These are phyloP conservation scores for Termitomyces heimii DNA, from an alignment of 768 basidiomycete genomes.

Conservation along the genomic window DNA sequence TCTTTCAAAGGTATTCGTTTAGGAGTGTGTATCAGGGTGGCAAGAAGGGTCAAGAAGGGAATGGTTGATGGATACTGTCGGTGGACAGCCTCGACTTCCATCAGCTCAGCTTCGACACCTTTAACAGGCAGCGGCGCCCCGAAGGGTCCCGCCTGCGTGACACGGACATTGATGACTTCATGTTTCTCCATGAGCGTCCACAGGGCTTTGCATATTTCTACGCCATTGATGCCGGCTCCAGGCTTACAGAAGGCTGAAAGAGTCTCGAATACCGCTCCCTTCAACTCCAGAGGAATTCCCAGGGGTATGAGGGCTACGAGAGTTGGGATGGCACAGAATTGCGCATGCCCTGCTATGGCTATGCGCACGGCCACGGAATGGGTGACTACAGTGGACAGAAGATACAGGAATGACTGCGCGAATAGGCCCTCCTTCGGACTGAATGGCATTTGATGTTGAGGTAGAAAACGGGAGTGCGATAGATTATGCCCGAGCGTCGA, in stretches of 20 bases:
- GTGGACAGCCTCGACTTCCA: conserved; percentile 77
- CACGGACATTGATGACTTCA: conserved; percentile 77
- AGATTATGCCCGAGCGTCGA: conserved; percentile 21
- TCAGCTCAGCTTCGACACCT: conserved; percentile 83
- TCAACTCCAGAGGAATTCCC: conserved; percentile 83
- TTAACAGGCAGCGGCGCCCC: conserved; percentile 49
- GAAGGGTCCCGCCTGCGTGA: conserved; percentile 29
- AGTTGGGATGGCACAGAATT: conserved; percentile 78
- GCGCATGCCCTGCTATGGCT: conserved; percentile 68
- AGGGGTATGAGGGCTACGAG: conserved; percentile 74
- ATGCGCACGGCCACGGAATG: conserved; percentile 74
- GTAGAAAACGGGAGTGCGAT: conserved; percentile 34
- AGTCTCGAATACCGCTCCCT: conserved; percentile 78
- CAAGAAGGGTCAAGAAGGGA: conserved; percentile 79
- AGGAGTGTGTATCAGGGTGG: conserved; percentile 77
- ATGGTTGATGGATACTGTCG: conserved; percentile 84
- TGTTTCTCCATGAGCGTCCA: conserved; percentile 83
- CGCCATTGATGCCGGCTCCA: conserved; percentile 65
- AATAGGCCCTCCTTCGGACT: conserved; percentile 70
- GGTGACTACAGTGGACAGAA: conserved; percentile 70
- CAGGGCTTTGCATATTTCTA: conserved; percentile 76
- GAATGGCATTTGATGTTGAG: conserved; percentile 42
- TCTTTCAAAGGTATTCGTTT: conserved; percentile 63
- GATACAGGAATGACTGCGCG: conserved; percentile 74
- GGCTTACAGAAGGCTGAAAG: conserved; percentile 80